Base-by-base conservation (phyloP, 257 asterid species). In the Lycium ferocissimum region DNA sequence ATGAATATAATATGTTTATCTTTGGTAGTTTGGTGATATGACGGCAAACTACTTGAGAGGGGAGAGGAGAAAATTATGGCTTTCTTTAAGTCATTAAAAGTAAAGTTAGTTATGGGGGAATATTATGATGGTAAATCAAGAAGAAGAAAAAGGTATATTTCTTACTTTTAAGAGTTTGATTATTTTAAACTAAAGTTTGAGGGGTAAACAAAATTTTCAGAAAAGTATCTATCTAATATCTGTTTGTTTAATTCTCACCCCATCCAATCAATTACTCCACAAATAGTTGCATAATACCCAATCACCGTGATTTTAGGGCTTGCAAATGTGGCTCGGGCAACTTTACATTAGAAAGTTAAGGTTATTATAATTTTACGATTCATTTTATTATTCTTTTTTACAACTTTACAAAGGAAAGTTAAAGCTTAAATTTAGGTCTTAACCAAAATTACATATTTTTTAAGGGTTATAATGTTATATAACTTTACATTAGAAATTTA, bases 271-370 rank as follows among this genome's bases (percentile, higher is more conserved):
- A 47, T 45, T 72, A 18, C 14, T 71, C 37, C 35, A 17, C 79
- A 71, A 71, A 40, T 43, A 71, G 56, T 71, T 71, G 35, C 79
- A 40, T 71, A 71, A 17, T 40, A 40, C 1, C 10, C 56, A 18
- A 45, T 72, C 80, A 9, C 57, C 80, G 10, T n/a, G 57, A 72
- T 18, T 43, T 71, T 71, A 71, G 79, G 79, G 53, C 26, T 7
- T 69, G 26, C 35, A 69, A 69, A 38, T 69, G 38, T 69, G 61
- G 7, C 8, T 56, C 20, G 1, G 14, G 53, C 53, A 37, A 7
- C 53, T 69, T 69, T 37, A 69, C 22, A 69, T 69, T 69, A 15
- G 67, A 61, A 61, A 7, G 11, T 61, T 56, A 67, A 67, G 75
- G 18, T 66, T 66, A 13, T 11, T 2, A 66, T 11, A 66, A 2